These are phyloP conservation scores for Suillus placidus DNA, from an alignment of 768 basidiomycete genomes.

Conservation along the genomic window DNA sequence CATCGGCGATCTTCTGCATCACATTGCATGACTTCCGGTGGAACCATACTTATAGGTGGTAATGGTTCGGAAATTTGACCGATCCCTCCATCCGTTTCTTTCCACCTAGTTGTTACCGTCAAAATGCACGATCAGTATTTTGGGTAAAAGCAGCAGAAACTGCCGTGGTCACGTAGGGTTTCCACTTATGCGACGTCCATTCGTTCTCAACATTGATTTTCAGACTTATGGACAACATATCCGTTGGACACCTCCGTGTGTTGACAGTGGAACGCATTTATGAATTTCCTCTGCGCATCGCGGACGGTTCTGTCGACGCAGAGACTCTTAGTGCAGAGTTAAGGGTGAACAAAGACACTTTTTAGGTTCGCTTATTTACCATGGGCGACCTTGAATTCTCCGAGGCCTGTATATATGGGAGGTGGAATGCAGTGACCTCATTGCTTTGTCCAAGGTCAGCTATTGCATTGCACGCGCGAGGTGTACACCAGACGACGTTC, in stretches of 20 bases:
- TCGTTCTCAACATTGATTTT: constrained; percentile 2
- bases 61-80: no score
- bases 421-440: constrained; percentile 67
- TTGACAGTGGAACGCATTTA: constrained; percentile 49
- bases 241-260: constrained; percentile 50
- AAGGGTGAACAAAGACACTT: constrained; percentile 51
- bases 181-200: constrained; percentile 9
- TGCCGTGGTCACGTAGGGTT: constrained; percentile 49
- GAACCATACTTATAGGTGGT: no score
- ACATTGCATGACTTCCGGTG: no score
- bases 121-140: constrained; percentile 42
- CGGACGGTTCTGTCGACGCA: not conserved
- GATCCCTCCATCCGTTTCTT: no score
- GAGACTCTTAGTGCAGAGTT: constrained; percentile 42
- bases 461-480: not conserved
- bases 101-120: no score
- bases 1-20: no score
- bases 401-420: no score
- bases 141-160: constrained; percentile 44
- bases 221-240: constrained; percentile 50
- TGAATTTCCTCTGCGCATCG: constrained; percentile 40
- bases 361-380: constrained; percentile 60
- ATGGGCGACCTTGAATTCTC: constrained; percentile 77
- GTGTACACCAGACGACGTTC: not conserved
- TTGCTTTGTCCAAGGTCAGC: constrained; percentile 62